Evolutionary conservation across 2,329 filamentous ascomycete genomes (phyloP), one percentile per base, ranked within the genome.

Genomic region (Sclerotinia subarctica): DNA sequence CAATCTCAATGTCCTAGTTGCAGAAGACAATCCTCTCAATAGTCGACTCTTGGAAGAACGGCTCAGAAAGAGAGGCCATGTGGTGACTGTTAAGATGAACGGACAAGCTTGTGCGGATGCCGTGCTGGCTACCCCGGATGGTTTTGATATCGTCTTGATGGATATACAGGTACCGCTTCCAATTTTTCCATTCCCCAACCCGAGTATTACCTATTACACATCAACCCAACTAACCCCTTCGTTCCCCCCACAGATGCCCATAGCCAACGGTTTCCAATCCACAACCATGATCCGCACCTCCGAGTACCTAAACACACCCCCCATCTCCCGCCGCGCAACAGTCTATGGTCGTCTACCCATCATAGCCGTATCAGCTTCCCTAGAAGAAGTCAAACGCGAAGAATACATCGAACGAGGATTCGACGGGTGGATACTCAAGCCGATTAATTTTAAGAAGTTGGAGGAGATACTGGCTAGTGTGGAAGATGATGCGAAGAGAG

Each of bases 361-460:
- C 63, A 92, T 97, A 73, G 93, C 92, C 0, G 92, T 96, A 0
- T 96, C 93, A 0, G 93, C 93, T 96, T 1, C 75, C 90, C 17
- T 60, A 5, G 35, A 62, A 1, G 93, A 96, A 76, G 84, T 82
- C 21, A 85, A 93, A 53, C 85, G 81, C 63, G 81, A 89, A 51
- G 85, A 79, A 0, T 97, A 96, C 72, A 85, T 93, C 49, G 83
- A 90, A 49, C 88, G 88, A 4, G 93, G 93, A 0, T 96, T 97
- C 72, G 93, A 96, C 72, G 93, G 90, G 29, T 96, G 93, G 93
- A 93, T 97, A 38, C 81, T 96, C 68, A 96, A 96, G 75, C 93
- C 93, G 0, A 91, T 96, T 52, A 88, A 94, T 70, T 96, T 96
- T 76, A 86, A 88, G 71, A 84, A 92, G 11, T 82, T 96, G 0